A percentile compares a stretch with the other conserved stretches of the same genome.
These are phyloP conservation scores for Vararia minispora DNA, from an alignment of 768 basidiomycete genomes.

Conservation along the genomic window DNA sequence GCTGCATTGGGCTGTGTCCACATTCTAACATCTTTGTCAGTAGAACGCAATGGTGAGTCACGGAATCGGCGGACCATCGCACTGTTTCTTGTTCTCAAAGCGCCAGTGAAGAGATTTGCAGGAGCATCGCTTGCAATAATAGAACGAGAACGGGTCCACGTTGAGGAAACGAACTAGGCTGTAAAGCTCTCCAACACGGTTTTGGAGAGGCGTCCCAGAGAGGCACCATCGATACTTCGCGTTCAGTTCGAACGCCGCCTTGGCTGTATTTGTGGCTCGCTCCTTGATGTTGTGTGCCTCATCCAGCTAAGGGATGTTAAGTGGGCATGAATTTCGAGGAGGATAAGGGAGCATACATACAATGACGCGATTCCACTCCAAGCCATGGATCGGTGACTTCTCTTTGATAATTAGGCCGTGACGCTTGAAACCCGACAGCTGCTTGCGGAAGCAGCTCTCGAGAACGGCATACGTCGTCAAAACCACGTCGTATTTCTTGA, in stretches of 20 bases:
- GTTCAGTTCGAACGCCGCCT: slow-evolving; percentile 86
- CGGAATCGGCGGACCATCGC: slow-evolving; percentile 58
- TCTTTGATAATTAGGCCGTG: slow-evolving; percentile 80
- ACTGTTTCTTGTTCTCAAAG: slow-evolving; percentile 72
- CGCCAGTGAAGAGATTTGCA: slow-evolving; percentile 97
- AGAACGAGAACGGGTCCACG: slow-evolving; percentile 86
- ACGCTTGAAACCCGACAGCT: slow-evolving; percentile 85
- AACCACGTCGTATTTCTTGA: slow-evolving; percentile 83
- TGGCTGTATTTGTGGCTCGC: slow-evolving; percentile 87
- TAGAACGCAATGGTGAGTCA: neutral
- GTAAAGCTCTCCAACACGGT: slow-evolving; percentile 97
- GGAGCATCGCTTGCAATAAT: slow-evolving; percentile 87
- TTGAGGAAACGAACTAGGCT: slow-evolving; percentile 87
- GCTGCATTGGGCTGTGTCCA: slow-evolving; percentile 78
- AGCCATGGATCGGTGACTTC: slow-evolving; percentile 71
- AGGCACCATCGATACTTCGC: slow-evolving; percentile 87
- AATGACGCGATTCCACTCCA: slow-evolving; percentile 77
- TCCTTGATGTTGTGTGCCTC: slow-evolving; percentile 99
- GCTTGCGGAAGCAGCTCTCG: slow-evolving; percentile 88
- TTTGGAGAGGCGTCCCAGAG: slow-evolving; percentile 93
- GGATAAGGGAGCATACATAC: slow-evolving; percentile 29
- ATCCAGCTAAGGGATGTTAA: slow-evolving; percentile 46
- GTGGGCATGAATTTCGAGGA: slow-evolving; percentile 1
- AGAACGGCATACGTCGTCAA: slow-evolving; percentile 82
- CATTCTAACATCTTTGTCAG: slow-evolving; percentile 39